These are phyloP conservation scores for Asterochloris erici DNA, from an alignment of 139 green algal species.

Conservation along the genomic window DNA sequence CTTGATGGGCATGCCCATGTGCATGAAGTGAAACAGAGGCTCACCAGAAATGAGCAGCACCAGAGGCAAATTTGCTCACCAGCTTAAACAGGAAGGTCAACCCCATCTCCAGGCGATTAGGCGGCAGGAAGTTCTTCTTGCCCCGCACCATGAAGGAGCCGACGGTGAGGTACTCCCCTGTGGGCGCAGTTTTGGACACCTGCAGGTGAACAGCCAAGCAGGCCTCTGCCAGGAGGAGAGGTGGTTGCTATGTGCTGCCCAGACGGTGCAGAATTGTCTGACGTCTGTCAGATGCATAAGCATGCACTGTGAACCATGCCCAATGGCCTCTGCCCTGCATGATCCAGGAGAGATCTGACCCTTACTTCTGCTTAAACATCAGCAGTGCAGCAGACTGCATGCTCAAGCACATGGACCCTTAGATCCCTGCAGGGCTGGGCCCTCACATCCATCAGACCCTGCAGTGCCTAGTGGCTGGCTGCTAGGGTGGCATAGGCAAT, in stretches of 20 bases:
- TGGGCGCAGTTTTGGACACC: constrained; percentile 92
- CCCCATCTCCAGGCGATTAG: constrained; percentile 87
- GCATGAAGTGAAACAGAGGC: background rate
- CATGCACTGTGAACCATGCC: no score
- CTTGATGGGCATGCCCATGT: background rate
- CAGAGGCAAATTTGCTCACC: background rate
- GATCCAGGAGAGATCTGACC: no score
- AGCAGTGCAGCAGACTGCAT: no score
- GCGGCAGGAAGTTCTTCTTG: constrained; percentile 96
- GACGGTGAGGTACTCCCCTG: constrained; percentile 87
- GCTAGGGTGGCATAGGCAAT: background rate
- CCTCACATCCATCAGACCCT: no score
- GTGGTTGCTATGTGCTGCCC: no score
- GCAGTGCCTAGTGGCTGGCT: background rate
- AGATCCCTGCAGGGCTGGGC: no score
- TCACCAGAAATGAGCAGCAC: background rate
- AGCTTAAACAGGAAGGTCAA: constrained; percentile 80
- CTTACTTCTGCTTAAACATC: no score
- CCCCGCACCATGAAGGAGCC: constrained; percentile 93
- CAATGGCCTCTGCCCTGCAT: no score
- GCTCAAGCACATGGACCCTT: no score
- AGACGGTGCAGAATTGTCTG: no score
- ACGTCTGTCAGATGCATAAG: no score
- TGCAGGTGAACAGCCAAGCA: constrained; percentile 26
- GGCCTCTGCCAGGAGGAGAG: background rate